phyloP scores from a whole-genome alignment of 2,329 filamentous ascomycete species.

The Mycocentrospora acerina region DNA sequence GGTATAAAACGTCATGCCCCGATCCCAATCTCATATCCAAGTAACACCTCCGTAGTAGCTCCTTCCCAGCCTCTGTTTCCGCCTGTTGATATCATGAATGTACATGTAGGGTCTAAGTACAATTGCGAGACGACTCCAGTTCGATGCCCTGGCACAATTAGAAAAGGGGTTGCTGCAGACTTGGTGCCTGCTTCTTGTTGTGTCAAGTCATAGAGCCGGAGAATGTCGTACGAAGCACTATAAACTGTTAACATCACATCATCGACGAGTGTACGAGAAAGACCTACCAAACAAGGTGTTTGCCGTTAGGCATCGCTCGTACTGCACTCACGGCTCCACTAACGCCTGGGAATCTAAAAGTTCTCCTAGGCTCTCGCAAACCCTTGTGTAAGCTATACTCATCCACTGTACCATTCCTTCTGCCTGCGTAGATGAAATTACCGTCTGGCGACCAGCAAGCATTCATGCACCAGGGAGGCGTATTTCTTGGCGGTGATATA shows the following conservation, averaged over 20 bases:
- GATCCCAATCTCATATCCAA: slow-evolving; percentile 86
- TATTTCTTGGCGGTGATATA: slow-evolving; percentile 71
- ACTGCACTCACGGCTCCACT: slow-evolving; percentile 89
- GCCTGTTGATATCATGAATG: slow-evolving; percentile 88
- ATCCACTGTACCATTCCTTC: slow-evolving; percentile 89
- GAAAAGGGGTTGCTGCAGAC: slow-evolving; percentile 78
- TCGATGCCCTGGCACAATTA: slow-evolving; percentile 90
- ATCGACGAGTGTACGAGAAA: neutral
- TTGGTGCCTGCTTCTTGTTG: slow-evolving; percentile 59
- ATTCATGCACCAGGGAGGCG: slow-evolving; percentile 96
- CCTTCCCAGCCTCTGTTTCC: slow-evolving; percentile 97
- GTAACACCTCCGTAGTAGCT: slow-evolving; percentile 79
- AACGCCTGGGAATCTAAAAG: slow-evolving; percentile 84
- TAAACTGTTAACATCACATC: slow-evolving; percentile 9
- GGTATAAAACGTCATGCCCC: slow-evolving; percentile 33
- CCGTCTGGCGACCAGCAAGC: slow-evolving; percentile 96
- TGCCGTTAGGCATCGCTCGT: slow-evolving; percentile 86
- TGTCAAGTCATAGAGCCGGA: slow-evolving; percentile 86
- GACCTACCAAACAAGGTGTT: slow-evolving; percentile 80
- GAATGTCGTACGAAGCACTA: slow-evolving; percentile 88
- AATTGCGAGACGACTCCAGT: slow-evolving; percentile 86
- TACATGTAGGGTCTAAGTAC: slow-evolving; percentile 83
- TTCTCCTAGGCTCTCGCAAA: slow-evolving; percentile 71
- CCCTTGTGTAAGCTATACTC: slow-evolving; percentile 87
- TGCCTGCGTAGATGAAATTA: slow-evolving; percentile 90